Percentiles rank a stretch among this genome's conserved stretches.
Conservation (phyloP, 2,329 filamentous ascomycete species). For the Torrubiella hemipterigena region DNA sequence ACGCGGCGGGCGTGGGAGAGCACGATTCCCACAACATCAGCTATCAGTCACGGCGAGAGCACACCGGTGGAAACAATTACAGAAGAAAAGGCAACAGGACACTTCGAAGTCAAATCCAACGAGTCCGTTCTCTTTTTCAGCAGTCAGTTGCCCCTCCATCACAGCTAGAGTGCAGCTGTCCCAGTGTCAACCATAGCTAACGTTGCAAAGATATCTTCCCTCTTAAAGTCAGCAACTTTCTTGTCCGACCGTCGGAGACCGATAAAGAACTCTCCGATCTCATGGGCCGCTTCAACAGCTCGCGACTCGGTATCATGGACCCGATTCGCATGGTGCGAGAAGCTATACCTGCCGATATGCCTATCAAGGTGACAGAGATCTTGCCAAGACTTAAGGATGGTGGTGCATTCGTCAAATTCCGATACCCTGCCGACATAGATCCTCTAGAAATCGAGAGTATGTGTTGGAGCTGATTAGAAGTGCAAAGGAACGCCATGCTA, state of each 20-base stretch:
- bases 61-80: slow-evolving; percentile 15
- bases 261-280: slow-evolving; percentile 37
- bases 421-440: slow-evolving; percentile 28
- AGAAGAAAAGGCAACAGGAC: slow-evolving; percentile 59
- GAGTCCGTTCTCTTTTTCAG: slow-evolving; percentile 86
- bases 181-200: slow-evolving; percentile 2
- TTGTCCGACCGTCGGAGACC: slow-evolving; percentile 35
- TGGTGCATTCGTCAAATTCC: slow-evolving; percentile 84
- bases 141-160: slow-evolving; percentile 50
- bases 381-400: slow-evolving; percentile 81
- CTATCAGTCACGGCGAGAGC: neutral
- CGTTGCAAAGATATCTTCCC: slow-evolving; percentile 62
- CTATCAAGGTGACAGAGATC: slow-evolving; percentile 66
- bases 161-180: no score
- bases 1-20: slow-evolving; percentile 8
- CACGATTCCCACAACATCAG: slow-evolving; percentile 7
- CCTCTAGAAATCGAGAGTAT: slow-evolving; percentile 30
- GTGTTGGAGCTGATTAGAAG: slow-evolving; percentile 1
- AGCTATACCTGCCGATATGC: slow-evolving; percentile 49
- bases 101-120: slow-evolving; percentile 64
- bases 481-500: no score
- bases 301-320: slow-evolving; percentile 36
- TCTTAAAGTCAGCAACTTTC: slow-evolving; percentile 47
- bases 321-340: slow-evolving; percentile 43
- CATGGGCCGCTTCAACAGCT: slow-evolving; percentile 38